A percentile compares a stretch with the other conserved stretches of the same genome.
Conservation (phyloP, 75 land plant species). For the Azolla pinnata region DNA sequence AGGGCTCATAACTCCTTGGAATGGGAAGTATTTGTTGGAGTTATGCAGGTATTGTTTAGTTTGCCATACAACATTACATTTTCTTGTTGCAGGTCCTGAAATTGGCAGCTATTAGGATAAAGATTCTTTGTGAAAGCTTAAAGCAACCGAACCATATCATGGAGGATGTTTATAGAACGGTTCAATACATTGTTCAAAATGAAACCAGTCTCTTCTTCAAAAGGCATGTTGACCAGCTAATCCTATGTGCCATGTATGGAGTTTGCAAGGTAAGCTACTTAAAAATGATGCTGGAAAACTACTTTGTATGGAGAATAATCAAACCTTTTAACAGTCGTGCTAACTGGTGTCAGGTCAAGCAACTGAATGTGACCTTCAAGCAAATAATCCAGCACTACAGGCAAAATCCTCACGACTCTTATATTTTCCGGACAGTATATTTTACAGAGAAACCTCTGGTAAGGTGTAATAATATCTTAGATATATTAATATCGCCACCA, state of each 20-base stretch:
- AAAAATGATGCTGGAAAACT: too few species aligned
- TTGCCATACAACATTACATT: too few species aligned
- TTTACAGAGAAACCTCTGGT: conserved; percentile 45
- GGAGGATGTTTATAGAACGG: conserved; percentile 63
- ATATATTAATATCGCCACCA: too few species aligned
- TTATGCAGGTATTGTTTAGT: too few species aligned
- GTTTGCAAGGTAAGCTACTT: conserved; percentile 64
- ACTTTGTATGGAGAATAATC: not conserved
- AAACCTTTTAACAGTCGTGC: not conserved
- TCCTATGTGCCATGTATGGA: conserved; percentile 82
- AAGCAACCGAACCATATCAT: conserved; percentile 45
- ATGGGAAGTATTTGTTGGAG: too few species aligned
- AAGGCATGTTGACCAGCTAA: conserved; percentile 92
- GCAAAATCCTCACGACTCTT: conserved; percentile 84
- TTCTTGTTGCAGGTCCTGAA: conserved; percentile 75
- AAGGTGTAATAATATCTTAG: conserved; percentile 26
- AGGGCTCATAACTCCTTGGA: too few species aligned
- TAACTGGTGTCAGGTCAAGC: conserved; percentile 79
- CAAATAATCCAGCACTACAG: conserved; percentile 72
- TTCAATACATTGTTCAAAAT: conserved; percentile 56
- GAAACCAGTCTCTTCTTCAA: conserved; percentile 75
- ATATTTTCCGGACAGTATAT: conserved; percentile 79
- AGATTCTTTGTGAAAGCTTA: conserved; percentile 69
- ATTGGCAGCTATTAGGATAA: conserved; percentile 85
- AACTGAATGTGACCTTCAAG: conserved; percentile 58